Evolutionary conservation across 495 filamentous ascomycete genomes (phyloP).

Genomic region (Collariella sp.): DNA sequence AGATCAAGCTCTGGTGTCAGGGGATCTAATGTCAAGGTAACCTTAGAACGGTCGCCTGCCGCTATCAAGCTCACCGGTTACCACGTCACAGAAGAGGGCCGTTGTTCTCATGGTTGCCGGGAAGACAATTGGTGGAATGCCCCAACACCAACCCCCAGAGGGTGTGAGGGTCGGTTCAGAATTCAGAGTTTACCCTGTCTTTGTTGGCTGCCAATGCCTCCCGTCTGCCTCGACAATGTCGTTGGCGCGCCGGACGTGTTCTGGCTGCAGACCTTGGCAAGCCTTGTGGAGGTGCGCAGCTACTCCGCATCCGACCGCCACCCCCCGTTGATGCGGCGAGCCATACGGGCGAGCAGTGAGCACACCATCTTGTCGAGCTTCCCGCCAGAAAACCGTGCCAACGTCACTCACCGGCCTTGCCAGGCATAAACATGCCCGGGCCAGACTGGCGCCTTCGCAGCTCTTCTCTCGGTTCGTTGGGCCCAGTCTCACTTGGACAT

Average conservation of each 20-base stretch:
- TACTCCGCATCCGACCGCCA: slow-evolving; percentile 4
- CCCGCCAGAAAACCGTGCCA: slow-evolving; percentile 4
- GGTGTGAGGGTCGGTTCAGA: slow-evolving; percentile 17
- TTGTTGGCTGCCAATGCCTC: too few relatives aligned
- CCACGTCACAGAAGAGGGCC: slow-evolving; percentile 8
- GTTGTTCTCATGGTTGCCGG: not conserved
- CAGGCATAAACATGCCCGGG: slow-evolving; percentile 9
- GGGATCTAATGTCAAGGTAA: not conserved
- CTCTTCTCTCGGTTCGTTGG: not conserved
- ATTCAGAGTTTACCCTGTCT: too few relatives aligned
- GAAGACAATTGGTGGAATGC: slow-evolving; percentile 23
- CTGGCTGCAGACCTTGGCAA: slow-evolving; percentile 2
- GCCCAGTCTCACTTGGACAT: not conserved
- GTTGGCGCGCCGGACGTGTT: not conserved
- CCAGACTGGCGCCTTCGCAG: not conserved
- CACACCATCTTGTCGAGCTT: slow-evolving; percentile 12
- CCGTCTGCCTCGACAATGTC: not conserved
- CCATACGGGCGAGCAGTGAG: slow-evolving; percentile 11
- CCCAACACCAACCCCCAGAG: slow-evolving; percentile 11
- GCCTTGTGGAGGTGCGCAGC: slow-evolving; percentile 8
- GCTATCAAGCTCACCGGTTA: slow-evolving; percentile 16
- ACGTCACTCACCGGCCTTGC: slow-evolving; percentile 10
- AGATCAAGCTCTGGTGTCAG: not conserved
- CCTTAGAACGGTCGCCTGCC: not conserved
- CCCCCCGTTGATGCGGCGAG: slow-evolving; percentile 1